Evolutionary conservation across 352 stramenopile genomes (phyloP).

Genomic region (Phytophthora brassicae): DNA sequence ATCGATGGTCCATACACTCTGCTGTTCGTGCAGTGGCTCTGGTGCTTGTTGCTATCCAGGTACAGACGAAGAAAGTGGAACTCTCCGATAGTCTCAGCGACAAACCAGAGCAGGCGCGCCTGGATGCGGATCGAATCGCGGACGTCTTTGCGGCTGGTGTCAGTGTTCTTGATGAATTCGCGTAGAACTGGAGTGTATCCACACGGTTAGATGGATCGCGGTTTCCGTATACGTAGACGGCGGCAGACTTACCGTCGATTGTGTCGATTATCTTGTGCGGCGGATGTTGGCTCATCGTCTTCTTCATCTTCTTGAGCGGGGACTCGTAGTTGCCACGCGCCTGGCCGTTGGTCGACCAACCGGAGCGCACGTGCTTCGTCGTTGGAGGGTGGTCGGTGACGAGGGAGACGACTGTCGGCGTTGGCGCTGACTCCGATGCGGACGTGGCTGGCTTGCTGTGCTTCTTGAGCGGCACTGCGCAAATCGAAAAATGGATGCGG

Average conservation of each 20-base stretch:
- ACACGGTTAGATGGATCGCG: background rate
- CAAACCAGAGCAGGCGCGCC: constrained; percentile 6
- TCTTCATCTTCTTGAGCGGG: background rate
- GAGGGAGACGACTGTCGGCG: too few relatives aligned
- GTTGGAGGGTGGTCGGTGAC: too few relatives aligned
- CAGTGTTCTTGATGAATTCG: background rate
- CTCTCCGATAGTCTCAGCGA: background rate
- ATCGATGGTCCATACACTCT: background rate
- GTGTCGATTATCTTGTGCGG: background rate
- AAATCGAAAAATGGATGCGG: too few relatives aligned
- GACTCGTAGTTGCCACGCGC: background rate
- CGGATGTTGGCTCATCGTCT: background rate
- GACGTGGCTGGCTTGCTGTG: too few relatives aligned
- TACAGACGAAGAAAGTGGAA: constrained; percentile 11
- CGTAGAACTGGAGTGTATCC: background rate
- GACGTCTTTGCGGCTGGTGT: background rate
- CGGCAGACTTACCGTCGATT: background rate
- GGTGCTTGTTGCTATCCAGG: constrained; percentile 4
- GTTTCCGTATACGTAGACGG: background rate
- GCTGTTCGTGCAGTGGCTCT: constrained; percentile 5
- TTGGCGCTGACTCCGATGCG: too few relatives aligned
- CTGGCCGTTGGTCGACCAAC: too few relatives aligned
- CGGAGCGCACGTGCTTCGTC: too few relatives aligned
- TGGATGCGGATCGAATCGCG: background rate
- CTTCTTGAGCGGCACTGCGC: too few relatives aligned